Evolutionary conservation across 345 rosid species (phyloP), one percentile per base, ranked within the genome.

Genomic region (Murraya paniculata): DNA sequence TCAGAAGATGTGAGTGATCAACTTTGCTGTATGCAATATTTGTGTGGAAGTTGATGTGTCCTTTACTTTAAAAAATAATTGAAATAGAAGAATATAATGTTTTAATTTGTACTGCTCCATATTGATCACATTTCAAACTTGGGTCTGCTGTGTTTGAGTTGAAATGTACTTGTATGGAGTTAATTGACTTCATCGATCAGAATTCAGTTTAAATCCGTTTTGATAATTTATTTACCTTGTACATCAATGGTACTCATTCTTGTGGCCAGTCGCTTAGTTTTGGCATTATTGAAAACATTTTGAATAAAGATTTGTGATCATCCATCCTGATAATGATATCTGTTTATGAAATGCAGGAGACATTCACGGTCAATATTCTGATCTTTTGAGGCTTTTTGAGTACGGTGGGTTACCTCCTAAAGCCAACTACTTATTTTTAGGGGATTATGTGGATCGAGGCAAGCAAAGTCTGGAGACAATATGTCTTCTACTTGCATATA

Each of bases 371-470:
- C 98, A 93, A 75, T 93, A 91, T 87, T 85, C 96, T 19, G 98
- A 93, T 74, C 95, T 93, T 9, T 86, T 93, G 66, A 87, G 96
- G 88, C 90, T 93, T 74, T 93, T 93, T 80, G 96, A 93, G 82
- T 88, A 93, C 70, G 98, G 96, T 61, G 96, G 96, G 19, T 88
- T 90, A 50, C 98, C 98, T 57, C 98, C 96, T 38, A 75, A 74
- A 73, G 88, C 96, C 59, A 93, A 89, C 80, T 93, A 93, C 87
- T 84, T 93, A 73, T 93, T 93, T 74, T 82, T 93, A 79, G 96
- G 98, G 77, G 96, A 93, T 59, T 93, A 91, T 83, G 98, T 93
- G 50, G 98, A 93, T 85, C 88, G 98, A 61, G 94, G 94, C 82
- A 91, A 91, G 88, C 94, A 91, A 83, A 91, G 94, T 84, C 83